These are phyloP conservation scores for Stephania yunnanensis DNA, from an alignment of 164 flowering plant species.

Conservation along the genomic window DNA sequence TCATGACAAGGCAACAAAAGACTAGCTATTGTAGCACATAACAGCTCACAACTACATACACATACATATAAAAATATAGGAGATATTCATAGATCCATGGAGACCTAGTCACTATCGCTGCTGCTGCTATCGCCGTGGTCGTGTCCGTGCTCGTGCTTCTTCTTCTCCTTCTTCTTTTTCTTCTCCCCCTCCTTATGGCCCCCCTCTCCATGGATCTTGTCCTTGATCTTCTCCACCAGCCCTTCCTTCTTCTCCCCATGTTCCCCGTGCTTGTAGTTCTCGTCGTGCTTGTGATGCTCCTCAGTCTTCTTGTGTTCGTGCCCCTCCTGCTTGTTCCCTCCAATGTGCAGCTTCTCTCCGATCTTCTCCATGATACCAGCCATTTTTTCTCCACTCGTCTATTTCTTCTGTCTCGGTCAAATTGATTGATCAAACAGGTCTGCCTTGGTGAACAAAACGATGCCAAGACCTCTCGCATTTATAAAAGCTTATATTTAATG, in stretches of 20 bases:
- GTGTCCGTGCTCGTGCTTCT: conserved; percentile 20
- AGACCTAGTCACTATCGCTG: conserved; percentile 38
- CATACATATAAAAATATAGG: no score
- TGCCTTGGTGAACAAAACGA: neutral
- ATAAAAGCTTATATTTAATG: neutral
- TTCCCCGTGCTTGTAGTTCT: neutral
- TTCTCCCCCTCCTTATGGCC: conserved; percentile 8
- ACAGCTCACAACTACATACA: no score
- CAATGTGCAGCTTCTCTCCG: conserved; percentile 49
- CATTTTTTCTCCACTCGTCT: conserved; percentile 25
- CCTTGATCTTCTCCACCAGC: conserved; percentile 48
- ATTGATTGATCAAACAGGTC: neutral
- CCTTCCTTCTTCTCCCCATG: conserved; percentile 31
- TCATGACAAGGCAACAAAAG: no score
- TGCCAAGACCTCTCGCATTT: neutral
- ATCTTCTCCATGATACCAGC: conserved; percentile 53
- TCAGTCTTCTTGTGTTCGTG: conserved; percentile 1
- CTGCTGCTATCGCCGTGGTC: conserved; percentile 31
- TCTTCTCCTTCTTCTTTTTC: conserved; percentile 34
- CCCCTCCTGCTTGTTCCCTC: conserved; percentile 24
- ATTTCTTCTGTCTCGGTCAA: neutral
- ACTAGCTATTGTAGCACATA: no score
- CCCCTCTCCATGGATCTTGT: conserved; percentile 44
- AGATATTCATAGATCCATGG: neutral
- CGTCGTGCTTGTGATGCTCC: conserved; percentile 14